A percentile compares a stretch with the other conserved stretches of the same genome.
Evolutionary conservation across 2,329 filamentous ascomycete species (phyloP).

Genomic region (Microsporum canis): DNA sequence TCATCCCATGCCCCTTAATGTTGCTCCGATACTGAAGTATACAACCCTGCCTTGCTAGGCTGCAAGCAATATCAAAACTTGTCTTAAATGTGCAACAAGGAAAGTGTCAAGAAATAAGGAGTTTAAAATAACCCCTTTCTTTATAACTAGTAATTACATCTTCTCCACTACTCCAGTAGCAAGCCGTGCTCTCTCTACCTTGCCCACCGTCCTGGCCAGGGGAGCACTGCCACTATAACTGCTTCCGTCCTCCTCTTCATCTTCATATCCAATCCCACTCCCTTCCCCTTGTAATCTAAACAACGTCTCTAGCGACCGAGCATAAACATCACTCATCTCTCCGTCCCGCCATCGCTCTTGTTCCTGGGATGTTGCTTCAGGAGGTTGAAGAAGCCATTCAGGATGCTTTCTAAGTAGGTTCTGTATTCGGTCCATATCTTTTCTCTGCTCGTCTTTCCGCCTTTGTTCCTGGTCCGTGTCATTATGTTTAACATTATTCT

Average conservation of each 20-base stretch:
- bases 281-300: slow-evolving; percentile 30
- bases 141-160: slow-evolving; percentile 23
- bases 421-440: not conserved
- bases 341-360: slow-evolving; percentile 31
- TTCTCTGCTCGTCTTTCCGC: slow-evolving; percentile 1
- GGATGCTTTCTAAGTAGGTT: slow-evolving; percentile 8
- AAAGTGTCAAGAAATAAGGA: not conserved
- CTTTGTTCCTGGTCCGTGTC: not conserved
- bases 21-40: not conserved
- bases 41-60: not conserved
- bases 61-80: not conserved
- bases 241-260: slow-evolving; percentile 15
- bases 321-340: slow-evolving; percentile 34
- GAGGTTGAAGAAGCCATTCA: slow-evolving; percentile 24
- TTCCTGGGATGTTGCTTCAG: slow-evolving; percentile 25
- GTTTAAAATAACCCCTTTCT: not conserved
- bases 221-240: slow-evolving; percentile 22
- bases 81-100: not conserved
- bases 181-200: slow-evolving; percentile 35
- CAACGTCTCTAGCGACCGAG: slow-evolving; percentile 29
- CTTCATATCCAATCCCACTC: slow-evolving; percentile 14
- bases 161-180: slow-evolving; percentile 39
- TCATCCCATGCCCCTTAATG: not conserved
- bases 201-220: slow-evolving; percentile 37
- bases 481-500: not conserved